Evolutionary conservation across 352 stramenopile species (phyloP).

Genomic region (Globisporangium irregulare): DNA sequence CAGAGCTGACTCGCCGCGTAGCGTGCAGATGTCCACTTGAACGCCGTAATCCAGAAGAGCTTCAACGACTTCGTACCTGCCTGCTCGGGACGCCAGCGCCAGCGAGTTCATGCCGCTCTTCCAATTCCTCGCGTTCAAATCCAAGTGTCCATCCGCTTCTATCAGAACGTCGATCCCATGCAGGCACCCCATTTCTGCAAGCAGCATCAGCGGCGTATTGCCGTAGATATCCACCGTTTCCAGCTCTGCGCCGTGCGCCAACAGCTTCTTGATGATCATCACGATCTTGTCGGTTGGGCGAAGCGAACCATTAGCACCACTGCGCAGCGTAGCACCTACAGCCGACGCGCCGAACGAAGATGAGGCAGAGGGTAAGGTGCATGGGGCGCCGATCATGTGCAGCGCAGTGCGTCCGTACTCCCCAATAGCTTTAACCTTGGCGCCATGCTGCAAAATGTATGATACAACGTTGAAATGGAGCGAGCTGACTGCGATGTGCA

Average conservation of each 20-base stretch:
- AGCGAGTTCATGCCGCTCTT: constrained; percentile 76
- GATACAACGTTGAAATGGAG: constrained; percentile 86
- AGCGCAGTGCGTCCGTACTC: constrained; percentile 67
- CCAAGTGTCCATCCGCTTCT: constrained; percentile 61
- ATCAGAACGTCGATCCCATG: constrained; percentile 74
- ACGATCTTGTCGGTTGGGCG: constrained; percentile 55
- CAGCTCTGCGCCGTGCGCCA: constrained; percentile 61
- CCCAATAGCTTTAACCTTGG: constrained; percentile 71
- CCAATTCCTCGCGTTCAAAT: constrained; percentile 80
- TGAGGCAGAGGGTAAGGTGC: constrained; percentile 48
- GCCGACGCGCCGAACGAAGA: constrained; percentile 21
- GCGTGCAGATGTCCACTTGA: constrained; percentile 52
- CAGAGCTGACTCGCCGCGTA: constrained; percentile 71
- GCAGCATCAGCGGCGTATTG: constrained; percentile 79
- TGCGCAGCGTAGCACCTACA: constrained; percentile 23
- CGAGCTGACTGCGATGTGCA: constrained; percentile 77
- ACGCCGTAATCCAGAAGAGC: constrained; percentile 82
- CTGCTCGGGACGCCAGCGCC: constrained; percentile 66
- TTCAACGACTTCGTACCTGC: constrained; percentile 65
- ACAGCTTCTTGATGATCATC: constrained; percentile 82
- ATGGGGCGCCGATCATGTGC: constrained; percentile 77
- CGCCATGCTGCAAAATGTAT: constrained; percentile 83
- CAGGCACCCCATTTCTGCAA: constrained; percentile 68
- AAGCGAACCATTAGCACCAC: constrained; percentile 26
- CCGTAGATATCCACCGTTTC: constrained; percentile 79